Percentiles rank a stretch among this genome's conserved stretches.
These are phyloP conservation scores for Citrus hindsii DNA, from an alignment of 345 rosid species.

Conservation along the genomic window DNA sequence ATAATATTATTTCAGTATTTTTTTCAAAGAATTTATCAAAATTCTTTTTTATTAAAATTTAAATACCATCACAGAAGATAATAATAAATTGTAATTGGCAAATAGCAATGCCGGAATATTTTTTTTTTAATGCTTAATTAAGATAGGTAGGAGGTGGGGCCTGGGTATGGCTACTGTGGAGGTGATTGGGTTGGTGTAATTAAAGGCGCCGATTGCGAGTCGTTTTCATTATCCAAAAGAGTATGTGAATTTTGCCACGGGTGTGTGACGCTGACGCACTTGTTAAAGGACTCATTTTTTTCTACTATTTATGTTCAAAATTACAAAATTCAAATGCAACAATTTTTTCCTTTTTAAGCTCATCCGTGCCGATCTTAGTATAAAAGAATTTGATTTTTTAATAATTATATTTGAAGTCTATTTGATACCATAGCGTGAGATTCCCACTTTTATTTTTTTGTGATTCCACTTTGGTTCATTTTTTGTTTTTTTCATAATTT, in stretches of 20 bases:
- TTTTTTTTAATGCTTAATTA: background rate
- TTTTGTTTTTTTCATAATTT: too few relatives aligned
- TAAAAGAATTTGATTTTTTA: too few relatives aligned
- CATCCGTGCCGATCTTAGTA: too few relatives aligned
- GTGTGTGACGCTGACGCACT: background rate
- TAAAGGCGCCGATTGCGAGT: background rate
- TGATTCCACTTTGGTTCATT: background rate
- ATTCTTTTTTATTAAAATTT: too few relatives aligned
- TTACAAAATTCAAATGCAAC: background rate
- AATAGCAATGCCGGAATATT: background rate
- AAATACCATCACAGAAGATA: background rate
- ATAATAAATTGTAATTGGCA: background rate
- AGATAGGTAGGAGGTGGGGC: background rate
- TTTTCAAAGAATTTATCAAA: background rate
- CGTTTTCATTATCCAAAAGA: slow-evolving; percentile 13
- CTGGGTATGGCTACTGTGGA: background rate
- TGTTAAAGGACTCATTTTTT: background rate
- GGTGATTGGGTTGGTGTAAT: background rate
- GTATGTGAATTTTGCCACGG: background rate
- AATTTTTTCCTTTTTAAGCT: too few relatives aligned
- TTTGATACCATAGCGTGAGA: background rate
- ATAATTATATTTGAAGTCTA: too few relatives aligned
- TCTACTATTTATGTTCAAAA: background rate
- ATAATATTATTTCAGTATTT: too few relatives aligned
- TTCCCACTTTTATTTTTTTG: background rate